phyloP scores from a whole-genome alignment of 495 filamentous ascomycete genomes.

The Podospora pseudocomata region DNA sequence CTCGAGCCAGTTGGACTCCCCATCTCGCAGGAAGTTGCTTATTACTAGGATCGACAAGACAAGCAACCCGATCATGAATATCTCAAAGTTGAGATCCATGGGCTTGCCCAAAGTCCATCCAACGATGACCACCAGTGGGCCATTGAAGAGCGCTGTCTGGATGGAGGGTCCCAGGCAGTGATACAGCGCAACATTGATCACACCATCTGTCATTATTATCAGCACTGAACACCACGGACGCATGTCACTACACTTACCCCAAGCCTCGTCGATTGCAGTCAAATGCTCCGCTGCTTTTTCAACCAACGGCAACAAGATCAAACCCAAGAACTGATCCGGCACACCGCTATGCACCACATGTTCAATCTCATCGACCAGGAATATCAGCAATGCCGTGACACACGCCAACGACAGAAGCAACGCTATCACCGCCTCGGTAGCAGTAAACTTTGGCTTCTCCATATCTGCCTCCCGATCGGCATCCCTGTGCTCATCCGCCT shows the following conservation, averaged over 20 bases:
- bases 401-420: slow-evolving; percentile 61
- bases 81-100: slow-evolving; percentile 78
- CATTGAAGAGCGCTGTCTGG: slow-evolving; percentile 83
- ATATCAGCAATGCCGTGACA: slow-evolving; percentile 75
- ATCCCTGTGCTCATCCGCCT: slow-evolving; percentile 66
- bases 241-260: slow-evolving; percentile 50
- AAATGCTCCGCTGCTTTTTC: slow-evolving; percentile 88
- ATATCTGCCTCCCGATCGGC: slow-evolving; percentile 62
- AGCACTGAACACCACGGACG: not conserved
- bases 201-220: slow-evolving; percentile 25
- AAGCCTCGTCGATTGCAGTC: slow-evolving; percentile 84
- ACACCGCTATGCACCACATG: slow-evolving; percentile 63
- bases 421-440: slow-evolving; percentile 67
- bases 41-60: slow-evolving; percentile 80
- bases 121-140: slow-evolving; percentile 73
- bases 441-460: slow-evolving; percentile 67
- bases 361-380: slow-evolving; percentile 74
- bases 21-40: slow-evolving; percentile 70
- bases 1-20: slow-evolving; percentile 73
- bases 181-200: slow-evolving; percentile 80
- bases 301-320: slow-evolving; percentile 74
- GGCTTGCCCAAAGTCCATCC: slow-evolving; percentile 65
- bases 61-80: slow-evolving; percentile 79
- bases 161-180: slow-evolving; percentile 81
- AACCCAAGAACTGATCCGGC: slow-evolving; percentile 71